A percentile compares a stretch with the other conserved stretches of the same genome.
Conservation (phyloP, 805 yeast genomes). For the Huiozyma sinensis region DNA sequence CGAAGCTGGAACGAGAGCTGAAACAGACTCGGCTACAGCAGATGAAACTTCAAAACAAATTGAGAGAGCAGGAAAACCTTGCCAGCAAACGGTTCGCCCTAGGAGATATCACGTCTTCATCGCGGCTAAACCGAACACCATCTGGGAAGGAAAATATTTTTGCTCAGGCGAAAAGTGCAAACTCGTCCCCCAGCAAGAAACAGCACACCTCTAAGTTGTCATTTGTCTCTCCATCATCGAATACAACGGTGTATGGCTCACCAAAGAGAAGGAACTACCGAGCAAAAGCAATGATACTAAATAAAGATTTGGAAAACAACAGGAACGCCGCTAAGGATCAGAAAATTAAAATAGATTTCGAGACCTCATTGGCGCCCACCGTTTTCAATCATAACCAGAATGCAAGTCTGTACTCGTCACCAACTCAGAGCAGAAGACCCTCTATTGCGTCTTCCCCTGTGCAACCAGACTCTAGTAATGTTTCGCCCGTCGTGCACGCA, state of each 20-base stretch:
- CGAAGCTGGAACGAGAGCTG: constrained; percentile 21
- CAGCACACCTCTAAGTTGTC: constrained; percentile 1
- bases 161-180: constrained; percentile 1
- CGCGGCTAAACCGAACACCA: constrained; percentile 9
- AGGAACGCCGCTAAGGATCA: constrained; percentile 2
- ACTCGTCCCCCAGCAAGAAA: constrained; percentile 1
- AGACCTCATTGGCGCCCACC: constrained; percentile 2
- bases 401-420: constrained; percentile 1
- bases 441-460: constrained; percentile 1
- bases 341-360: constrained; percentile 3
- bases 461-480: neutral
- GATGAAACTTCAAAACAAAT: constrained; percentile 17
- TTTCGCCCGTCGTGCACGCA: constrained; percentile 6
- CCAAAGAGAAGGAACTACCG: constrained; percentile 8
- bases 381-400: neutral
- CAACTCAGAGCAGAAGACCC: neutral
- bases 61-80: constrained; percentile 15
- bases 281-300: constrained; percentile 1
- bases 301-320: neutral
- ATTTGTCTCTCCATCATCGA: constrained; percentile 1
- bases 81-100: constrained; percentile 4
- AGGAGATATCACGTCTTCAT: constrained; percentile 7
- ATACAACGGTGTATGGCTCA: constrained; percentile 6
- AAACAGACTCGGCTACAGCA: constrained; percentile 22
- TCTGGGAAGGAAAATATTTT: constrained; percentile 6